Conservation (phyloP, 495 filamentous ascomycete species). For the Talaromyces wortmannii region DNA sequence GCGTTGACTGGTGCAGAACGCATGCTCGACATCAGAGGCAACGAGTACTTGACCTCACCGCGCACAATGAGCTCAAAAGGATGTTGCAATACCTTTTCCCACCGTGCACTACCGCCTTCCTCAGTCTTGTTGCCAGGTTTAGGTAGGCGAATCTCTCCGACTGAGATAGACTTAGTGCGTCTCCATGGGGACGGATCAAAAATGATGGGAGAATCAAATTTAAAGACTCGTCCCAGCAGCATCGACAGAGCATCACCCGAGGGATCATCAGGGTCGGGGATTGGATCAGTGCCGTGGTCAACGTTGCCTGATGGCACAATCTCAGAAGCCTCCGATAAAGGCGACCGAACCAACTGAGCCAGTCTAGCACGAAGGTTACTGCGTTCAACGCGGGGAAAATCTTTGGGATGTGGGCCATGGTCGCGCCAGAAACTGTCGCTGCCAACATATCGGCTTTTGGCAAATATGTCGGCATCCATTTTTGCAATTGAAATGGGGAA, state of each 20-base stretch:
- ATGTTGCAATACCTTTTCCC: conserved; percentile 85
- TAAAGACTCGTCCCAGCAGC: conserved; percentile 79
- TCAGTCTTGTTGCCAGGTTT: conserved; percentile 87
- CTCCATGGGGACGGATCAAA: conserved; percentile 87
- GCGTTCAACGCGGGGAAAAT: conserved; percentile 27
- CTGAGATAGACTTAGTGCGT: conserved; percentile 53
- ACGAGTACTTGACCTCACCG: conserved; percentile 80
- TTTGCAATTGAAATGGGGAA: conserved; percentile 76
- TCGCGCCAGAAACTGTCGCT: conserved; percentile 69
- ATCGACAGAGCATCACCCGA: conserved; percentile 70
- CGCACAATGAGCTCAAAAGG: conserved; percentile 88
- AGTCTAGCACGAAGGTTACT: conserved; percentile 28
- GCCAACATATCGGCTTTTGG: conserved; percentile 79
- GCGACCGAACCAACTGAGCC: conserved; percentile 14
- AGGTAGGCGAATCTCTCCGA: conserved; percentile 72
- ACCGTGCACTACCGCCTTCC: conserved; percentile 76
- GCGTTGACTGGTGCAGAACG: conserved; percentile 47
- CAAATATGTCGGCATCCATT: conserved; percentile 87
- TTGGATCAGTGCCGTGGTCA: conserved; percentile 68
- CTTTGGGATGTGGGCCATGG: conserved; percentile 28
- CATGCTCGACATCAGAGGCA: conserved; percentile 70
- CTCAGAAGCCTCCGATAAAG: neutral
- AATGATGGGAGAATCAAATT: conserved; percentile 77
- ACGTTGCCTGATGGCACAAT: conserved; percentile 29
- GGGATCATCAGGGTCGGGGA: conserved; percentile 46